Conservation (phyloP, 2,329 filamentous ascomycete genomes). For the Colletotrichum sp. region DNA sequence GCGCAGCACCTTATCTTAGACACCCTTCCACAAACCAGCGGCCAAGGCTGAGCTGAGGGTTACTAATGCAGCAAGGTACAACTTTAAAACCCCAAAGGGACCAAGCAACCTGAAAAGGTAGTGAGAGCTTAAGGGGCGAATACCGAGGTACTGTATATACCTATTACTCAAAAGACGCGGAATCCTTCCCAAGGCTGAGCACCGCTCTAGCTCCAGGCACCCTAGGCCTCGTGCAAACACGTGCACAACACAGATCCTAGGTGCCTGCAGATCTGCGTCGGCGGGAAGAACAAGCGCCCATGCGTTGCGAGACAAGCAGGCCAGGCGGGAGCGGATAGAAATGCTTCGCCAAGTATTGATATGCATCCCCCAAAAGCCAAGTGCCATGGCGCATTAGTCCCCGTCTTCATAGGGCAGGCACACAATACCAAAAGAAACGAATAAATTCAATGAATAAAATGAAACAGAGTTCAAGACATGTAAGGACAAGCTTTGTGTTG, state of each 20-base stretch:
- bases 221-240: background rate
- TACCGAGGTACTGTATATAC: background rate
- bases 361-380: background rate
- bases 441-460: background rate
- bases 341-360: background rate
- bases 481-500: background rate
- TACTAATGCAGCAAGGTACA: background rate
- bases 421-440: background rate
- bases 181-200: background rate
- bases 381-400: background rate
- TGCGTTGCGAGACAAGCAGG: background rate
- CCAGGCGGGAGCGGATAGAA: background rate
- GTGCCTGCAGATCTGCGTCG: background rate
- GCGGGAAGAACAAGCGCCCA: background rate
- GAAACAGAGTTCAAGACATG: background rate
- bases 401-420: background rate
- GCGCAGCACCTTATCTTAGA: background rate
- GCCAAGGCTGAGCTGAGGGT: background rate
- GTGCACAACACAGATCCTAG: background rate
- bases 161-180: background rate
- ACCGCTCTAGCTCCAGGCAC: background rate
- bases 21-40: background rate
- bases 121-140: background rate
- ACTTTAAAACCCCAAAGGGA: background rate
- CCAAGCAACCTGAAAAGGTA: background rate